phyloP scores from a whole-genome alignment of 176 grass and related monocot genomes.

The Oryza officinalis region DNA sequence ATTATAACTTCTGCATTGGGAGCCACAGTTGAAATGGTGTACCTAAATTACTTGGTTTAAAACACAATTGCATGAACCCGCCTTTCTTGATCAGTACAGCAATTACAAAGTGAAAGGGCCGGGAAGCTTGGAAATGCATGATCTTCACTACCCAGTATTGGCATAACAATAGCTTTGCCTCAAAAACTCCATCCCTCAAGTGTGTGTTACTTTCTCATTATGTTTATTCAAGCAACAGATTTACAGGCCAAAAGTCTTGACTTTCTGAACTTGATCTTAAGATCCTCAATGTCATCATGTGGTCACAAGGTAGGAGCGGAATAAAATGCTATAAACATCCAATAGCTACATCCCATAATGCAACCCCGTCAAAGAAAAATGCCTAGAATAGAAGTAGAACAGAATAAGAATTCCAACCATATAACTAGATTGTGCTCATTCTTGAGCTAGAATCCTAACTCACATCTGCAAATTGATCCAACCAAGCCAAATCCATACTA shows the following conservation, averaged over 20 bases:
- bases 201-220: too few species aligned
- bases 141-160: too few species aligned
- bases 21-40: background rate
- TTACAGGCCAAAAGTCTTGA: background rate
- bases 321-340: background rate
- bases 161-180: background rate
- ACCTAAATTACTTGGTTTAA: background rate
- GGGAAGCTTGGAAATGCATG: background rate
- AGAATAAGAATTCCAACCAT: background rate
- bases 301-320: background rate
- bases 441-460: background rate
- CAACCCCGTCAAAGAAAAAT: background rate
- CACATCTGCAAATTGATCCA: background rate
- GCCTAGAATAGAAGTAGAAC: too few species aligned
- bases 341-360: background rate
- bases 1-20: background rate
- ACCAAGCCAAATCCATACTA: background rate
- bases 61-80: background rate
- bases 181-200: too few species aligned
- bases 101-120: background rate
- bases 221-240: background rate
- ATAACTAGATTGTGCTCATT: background rate
- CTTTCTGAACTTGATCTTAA: background rate
- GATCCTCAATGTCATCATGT: background rate
- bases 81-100: background rate